Evolutionary conservation across 2,329 filamentous ascomycete species (phyloP), one percentile per base, ranked within the genome.

Genomic region (Colletotrichum zoysiae): DNA sequence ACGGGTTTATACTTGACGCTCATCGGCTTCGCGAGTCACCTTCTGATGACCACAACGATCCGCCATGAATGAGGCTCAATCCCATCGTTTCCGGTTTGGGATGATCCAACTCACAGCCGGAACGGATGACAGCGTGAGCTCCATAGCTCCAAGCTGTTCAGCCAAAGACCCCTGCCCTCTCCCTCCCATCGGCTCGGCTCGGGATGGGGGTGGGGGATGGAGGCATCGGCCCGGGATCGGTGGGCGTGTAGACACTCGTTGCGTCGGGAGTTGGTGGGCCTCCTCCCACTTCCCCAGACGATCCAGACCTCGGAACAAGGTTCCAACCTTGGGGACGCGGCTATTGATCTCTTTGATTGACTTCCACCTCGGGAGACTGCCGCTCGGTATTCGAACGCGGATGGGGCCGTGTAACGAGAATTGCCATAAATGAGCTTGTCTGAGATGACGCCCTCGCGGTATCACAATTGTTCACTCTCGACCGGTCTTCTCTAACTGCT

Each of bases 191-290:
- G 67, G 53, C 38, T 38, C 67, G 67, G 61, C 0, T 44, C 60
- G 61, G 67, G 3, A 55, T 16, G 38, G 42, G 42, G 26, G 2
- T 35, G 53, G 51, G 67, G 61, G 53, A 65, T 26, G 14, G 48
- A 59, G 3, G 35, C 42, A 16, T 59, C 67, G 67, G 67, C 35
- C 60, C 61, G 67, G 66, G 2, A 61, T 11, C 38, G 11, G 38
- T 26, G n/a, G 20, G 48, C 46, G 6, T n/a, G 20, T 23, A 11
- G 6, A 46, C 26, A 20, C 40, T 4, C 20, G 11, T 42, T 42
- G 59, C 18, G 5, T 69, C 66, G 67, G 61, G 62, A 70, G 61
- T 53, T 44, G 11, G 67, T 44, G 67, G 67, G 35, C 12, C 61
- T 46, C 18, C 18, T 8, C 12, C 18, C 16, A 16, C 23, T 23